phyloP scores from a whole-genome alignment of 2,329 filamentous ascomycete species.

The Tolypocladium amazonense region DNA sequence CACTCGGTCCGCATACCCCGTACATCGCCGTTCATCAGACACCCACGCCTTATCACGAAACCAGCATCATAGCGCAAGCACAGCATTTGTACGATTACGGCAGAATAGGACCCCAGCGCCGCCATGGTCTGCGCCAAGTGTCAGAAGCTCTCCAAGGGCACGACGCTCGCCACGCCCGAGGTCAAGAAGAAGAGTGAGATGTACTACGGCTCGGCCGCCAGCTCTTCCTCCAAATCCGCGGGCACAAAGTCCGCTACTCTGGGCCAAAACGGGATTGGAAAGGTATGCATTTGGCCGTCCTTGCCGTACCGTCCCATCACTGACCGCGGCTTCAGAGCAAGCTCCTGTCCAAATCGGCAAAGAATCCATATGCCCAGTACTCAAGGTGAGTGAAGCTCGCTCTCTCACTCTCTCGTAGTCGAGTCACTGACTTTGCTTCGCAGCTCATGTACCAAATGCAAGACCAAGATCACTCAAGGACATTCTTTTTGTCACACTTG shows the following conservation, averaged over 20 bases:
- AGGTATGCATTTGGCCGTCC: constrained; percentile 27
- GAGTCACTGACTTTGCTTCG: not conserved
- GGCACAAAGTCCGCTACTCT: constrained; percentile 40
- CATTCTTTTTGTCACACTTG: constrained; percentile 51
- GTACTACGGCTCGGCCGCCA: constrained; percentile 49
- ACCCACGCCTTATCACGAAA: not conserved
- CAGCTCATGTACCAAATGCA: constrained; percentile 50
- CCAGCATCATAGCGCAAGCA: not conserved
- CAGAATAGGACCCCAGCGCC: not conserved
- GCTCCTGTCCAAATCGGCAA: constrained; percentile 51
- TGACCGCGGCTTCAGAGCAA: constrained; percentile 38
- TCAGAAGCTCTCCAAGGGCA: constrained; percentile 48
- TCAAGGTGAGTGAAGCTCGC: constrained; percentile 18
- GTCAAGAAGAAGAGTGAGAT: constrained; percentile 60
- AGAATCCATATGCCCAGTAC: constrained; percentile 56
- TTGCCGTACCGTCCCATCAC: not conserved
- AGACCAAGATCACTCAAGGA: constrained; percentile 52
- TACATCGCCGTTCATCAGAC: not conserved
- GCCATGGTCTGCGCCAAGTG: constrained; percentile 56
- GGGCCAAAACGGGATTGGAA: constrained; percentile 47
- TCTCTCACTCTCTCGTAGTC: not conserved
- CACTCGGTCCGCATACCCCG: not conserved
- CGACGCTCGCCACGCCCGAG: constrained; percentile 47
- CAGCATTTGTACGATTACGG: not conserved
- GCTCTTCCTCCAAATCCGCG: constrained; percentile 21